Evolutionary conservation across 2,329 filamentous ascomycete genomes (phyloP), one percentile per base, ranked within the genome.

Genomic region (Parastagonospora nodorum): DNA sequence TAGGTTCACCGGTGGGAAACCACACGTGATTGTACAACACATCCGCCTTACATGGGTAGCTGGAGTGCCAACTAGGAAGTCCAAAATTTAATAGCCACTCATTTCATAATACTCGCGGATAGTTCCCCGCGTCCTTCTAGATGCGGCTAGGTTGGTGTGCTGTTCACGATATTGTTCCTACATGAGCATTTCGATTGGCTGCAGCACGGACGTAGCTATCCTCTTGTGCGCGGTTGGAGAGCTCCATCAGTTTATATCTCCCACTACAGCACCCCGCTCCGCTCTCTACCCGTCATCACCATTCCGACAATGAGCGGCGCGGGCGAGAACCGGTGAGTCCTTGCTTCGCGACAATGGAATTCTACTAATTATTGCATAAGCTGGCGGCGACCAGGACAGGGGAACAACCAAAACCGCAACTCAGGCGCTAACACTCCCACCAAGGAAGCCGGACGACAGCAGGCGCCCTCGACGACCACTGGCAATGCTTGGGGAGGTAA

Each of bases 401-500:
- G 53, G 58, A 71, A 67, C 58, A 64, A 55, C 55, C 63, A 64
- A 45, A 60, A 67, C 41, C 60, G 57, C 51, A 55, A 56, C 48
- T 64, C 67, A 42, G 68, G 67, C 57, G 55, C 68, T 24, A 72
- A 63, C 57, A 70, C 69, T 15, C 68, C 70, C 50, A 65, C 61
- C 45, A 64, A 66, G 54, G 69, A 74, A 45, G 59, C 53, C 48
- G 70, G 66, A 30, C 59, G 66, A 50, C 69, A 66, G 57, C 69
- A 73, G 57, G 48, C 64, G n/a, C 63, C 67, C 45, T 50, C 68
- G 11, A 52, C 63, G 36, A 58, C 63, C 28, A 61, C 69, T 5
- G 66, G 65, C 30, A 74, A 74, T 53, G 69, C 63, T 31, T 75
- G 73, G 73, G 63, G 58, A 50, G 50, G 51, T 19, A 73, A 72